Conservation (phyloP, 306 rosid genomes). For the Prunus fruticosa region DNA sequence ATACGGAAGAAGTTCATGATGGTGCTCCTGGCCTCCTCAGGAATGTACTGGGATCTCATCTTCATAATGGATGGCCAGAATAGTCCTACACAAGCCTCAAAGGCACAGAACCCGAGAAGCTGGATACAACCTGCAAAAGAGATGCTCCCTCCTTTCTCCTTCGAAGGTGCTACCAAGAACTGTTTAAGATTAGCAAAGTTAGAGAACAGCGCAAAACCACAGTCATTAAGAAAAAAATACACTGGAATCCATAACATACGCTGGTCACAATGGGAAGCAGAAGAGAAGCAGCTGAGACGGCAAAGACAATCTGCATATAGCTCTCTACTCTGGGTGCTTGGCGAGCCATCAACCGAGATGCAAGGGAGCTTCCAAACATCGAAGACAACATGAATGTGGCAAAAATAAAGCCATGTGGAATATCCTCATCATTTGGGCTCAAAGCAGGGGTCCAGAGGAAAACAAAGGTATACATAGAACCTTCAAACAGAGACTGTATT, state of each 20-base stretch:
- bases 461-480: constrained; percentile 92
- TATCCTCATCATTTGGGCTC: constrained; percentile 90
- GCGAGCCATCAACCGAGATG: constrained; percentile 73
- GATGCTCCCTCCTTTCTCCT: constrained; percentile 70
- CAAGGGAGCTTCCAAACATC: constrained; percentile 95
- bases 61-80: constrained; percentile 99
- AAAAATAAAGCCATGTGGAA: constrained; percentile 91
- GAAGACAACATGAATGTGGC: constrained; percentile 96
- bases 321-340: constrained; percentile 67
- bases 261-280: constrained; percentile 67
- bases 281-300: constrained; percentile 57
- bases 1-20: constrained; percentile 99
- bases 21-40: constrained; percentile 99
- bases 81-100: constrained; percentile 91
- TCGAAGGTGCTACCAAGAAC: constrained; percentile 76
- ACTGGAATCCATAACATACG: constrained; percentile 42
- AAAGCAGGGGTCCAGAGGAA: constrained; percentile 96
- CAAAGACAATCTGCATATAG: constrained; percentile 88
- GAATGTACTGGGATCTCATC: constrained; percentile 99
- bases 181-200: constrained; percentile 45
- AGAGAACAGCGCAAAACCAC: constrained; percentile 22
- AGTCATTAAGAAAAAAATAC: background rate
- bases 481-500: constrained; percentile 92
- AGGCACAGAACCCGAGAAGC: constrained; percentile 88
- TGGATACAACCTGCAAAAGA: constrained; percentile 69